Evolutionary conservation across 2,329 filamentous ascomycete species (phyloP).

Genomic region (Malbranchea cinnamomea): DNA sequence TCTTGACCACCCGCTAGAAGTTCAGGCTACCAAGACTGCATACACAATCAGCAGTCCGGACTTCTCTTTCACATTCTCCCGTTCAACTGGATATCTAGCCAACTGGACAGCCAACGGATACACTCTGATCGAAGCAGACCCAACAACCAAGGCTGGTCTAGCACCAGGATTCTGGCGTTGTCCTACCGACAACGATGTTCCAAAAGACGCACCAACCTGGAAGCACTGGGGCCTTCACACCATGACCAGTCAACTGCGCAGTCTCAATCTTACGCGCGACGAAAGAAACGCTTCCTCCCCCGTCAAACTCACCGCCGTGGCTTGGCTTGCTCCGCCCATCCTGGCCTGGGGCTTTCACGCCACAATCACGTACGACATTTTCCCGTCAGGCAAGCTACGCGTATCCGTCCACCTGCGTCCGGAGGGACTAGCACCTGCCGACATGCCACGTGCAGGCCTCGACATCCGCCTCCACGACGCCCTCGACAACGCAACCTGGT

Average conservation of each 20-base stretch:
- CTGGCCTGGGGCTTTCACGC: constrained; percentile 14
- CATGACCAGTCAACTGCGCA: constrained; percentile 10
- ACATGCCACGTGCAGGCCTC: constrained; percentile 11
- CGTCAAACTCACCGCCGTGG: constrained; percentile 9
- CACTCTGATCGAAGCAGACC: constrained; percentile 2
- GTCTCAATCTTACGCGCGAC: constrained; percentile 8
- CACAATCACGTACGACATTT: constrained; percentile 9
- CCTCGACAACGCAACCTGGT: constrained; percentile 12
- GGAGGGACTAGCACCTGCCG: constrained; percentile 9
- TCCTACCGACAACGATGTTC: constrained; percentile 19
- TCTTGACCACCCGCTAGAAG: not conserved
- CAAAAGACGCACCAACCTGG: constrained; percentile 15
- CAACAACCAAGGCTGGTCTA: constrained; percentile 7
- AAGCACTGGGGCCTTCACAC: constrained; percentile 13
- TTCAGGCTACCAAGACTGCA: constrained; percentile 8
- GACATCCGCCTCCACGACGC: constrained; percentile 8
- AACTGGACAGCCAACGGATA: constrained; percentile 4
- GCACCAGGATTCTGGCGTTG: constrained; percentile 18
- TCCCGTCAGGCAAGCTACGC: constrained; percentile 6
- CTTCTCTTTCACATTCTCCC: constrained; percentile 21
- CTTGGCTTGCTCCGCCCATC: constrained; percentile 12
- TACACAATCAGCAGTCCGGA: constrained; percentile 28
- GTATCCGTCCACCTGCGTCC: constrained; percentile 8
- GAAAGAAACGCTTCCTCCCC: not conserved
- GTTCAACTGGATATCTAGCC: constrained; percentile 5